Conservation (phyloP, 139 green algal genomes). For the Volvox reticuliferus region DNA sequence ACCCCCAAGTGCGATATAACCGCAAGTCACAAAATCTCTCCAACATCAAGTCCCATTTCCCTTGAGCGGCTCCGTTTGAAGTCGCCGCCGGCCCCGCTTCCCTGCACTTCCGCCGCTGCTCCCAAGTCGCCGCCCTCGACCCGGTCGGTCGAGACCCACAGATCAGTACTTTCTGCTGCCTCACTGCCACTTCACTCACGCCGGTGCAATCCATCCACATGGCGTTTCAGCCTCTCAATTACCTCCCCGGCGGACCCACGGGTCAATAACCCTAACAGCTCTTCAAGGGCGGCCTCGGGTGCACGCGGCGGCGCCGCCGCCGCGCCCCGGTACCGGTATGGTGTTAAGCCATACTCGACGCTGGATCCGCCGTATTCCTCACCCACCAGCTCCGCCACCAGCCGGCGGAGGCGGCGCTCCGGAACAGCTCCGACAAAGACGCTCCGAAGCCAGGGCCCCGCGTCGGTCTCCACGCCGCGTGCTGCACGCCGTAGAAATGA, state of each 20-base stretch:
- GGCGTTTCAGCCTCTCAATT: neutral
- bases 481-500: constrained; percentile 28
- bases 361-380: constrained; percentile 10
- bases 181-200: neutral
- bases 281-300: neutral
- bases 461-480: constrained; percentile 21
- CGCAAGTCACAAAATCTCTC: no score
- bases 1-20: no score
- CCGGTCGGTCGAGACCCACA: no score
- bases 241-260: neutral
- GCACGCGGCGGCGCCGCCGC: neutral
- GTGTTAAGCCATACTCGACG: neutral
- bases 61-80: no score
- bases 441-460: constrained; percentile 1
- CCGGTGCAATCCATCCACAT: neutral
- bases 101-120: no score
- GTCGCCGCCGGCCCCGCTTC: no score
- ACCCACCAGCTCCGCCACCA: constrained; percentile 19
- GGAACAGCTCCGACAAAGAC: constrained; percentile 3
- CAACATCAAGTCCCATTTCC: no score
- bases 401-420: neutral
- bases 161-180: no score
- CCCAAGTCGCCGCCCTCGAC: no score
- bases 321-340: neutral
- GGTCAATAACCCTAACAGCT: constrained; percentile 5